Percentiles rank a stretch among this genome's conserved stretches.
Conservation (phyloP, 1,284 basidiomycete genomes). For the Rhodotorula sp. region DNA sequence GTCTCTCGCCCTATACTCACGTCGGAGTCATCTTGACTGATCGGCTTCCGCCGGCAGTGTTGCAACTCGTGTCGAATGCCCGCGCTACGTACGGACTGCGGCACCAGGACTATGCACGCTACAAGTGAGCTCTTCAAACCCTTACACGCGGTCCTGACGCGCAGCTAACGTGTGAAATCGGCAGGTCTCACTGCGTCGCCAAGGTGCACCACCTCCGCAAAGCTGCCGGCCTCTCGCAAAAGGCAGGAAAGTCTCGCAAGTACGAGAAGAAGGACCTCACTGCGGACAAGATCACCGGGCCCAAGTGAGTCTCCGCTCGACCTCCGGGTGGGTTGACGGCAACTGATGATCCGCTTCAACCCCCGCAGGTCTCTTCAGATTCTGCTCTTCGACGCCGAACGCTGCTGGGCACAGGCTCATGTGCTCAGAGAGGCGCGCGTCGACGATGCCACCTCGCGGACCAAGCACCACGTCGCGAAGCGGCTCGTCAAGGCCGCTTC, state of each 20-base stretch:
- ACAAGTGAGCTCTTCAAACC: slow-evolving; percentile 26
- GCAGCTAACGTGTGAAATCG: not conserved
- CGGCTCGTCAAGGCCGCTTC: slow-evolving; percentile 36
- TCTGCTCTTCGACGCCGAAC: slow-evolving; percentile 59
- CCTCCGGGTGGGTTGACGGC: slow-evolving; percentile 54
- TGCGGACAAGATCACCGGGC: slow-evolving; percentile 23
- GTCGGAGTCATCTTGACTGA: not conserved
- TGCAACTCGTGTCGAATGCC: slow-evolving; percentile 40
- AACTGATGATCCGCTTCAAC: not conserved
- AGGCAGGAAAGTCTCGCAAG: slow-evolving; percentile 57
- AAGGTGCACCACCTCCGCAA: slow-evolving; percentile 41
- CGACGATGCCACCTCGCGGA: slow-evolving; percentile 15
- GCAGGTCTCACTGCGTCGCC: slow-evolving; percentile 37
- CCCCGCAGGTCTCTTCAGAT: slow-evolving; percentile 58
- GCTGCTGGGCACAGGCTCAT: slow-evolving; percentile 47
- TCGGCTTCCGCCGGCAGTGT: slow-evolving; percentile 45
- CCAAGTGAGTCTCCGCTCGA: slow-evolving; percentile 59
- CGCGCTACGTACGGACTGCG: slow-evolving; percentile 43
- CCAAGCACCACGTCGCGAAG: slow-evolving; percentile 37
- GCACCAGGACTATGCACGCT: slow-evolving; percentile 42
- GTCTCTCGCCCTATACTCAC: not conserved
- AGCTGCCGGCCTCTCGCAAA: slow-evolving; percentile 26
- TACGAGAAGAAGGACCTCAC: slow-evolving; percentile 57
- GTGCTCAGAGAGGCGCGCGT: slow-evolving; percentile 18
- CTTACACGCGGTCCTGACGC: no score